These are phyloP conservation scores for Claviceps arundinis DNA, from an alignment of 2,329 filamentous ascomycete genomes.

Conservation along the genomic window DNA sequence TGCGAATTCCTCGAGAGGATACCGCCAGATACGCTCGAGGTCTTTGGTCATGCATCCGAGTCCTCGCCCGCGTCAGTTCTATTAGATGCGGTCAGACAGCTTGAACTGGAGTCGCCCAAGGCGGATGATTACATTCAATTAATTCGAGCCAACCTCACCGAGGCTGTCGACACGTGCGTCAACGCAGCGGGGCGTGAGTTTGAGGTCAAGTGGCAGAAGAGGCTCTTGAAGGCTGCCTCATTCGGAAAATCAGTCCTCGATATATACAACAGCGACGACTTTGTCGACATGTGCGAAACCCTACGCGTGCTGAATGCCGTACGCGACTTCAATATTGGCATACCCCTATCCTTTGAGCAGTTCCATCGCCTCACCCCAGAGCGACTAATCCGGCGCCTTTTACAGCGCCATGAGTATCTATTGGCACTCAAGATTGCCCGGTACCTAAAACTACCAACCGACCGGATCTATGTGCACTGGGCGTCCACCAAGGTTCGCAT, in stretches of 20 bases:
- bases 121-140: constrained; percentile 96
- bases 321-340: constrained; percentile 78
- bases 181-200: constrained; percentile 90
- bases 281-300: constrained; percentile 95
- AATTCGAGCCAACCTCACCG: constrained; percentile 74
- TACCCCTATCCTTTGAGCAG: constrained; percentile 87
- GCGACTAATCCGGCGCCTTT: constrained; percentile 69
- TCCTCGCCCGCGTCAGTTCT: constrained; percentile 86
- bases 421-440: constrained; percentile 79
- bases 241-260: constrained; percentile 97
- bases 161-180: constrained; percentile 88
- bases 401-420: constrained; percentile 83
- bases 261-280: constrained; percentile 95
- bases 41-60: constrained; percentile 78
- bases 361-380: constrained; percentile 85
- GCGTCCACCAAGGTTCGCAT: constrained; percentile 84
- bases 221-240: constrained; percentile 87
- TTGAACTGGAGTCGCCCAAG: constrained; percentile 89
- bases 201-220: constrained; percentile 83
- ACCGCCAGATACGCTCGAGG: constrained; percentile 70
- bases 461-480: constrained; percentile 93
- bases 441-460: constrained; percentile 73
- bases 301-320: constrained; percentile 86
- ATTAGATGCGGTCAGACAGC: constrained; percentile 78
- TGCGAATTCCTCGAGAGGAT: constrained; percentile 97